A percentile compares a stretch with the other conserved stretches of the same genome.
phyloP scores from a whole-genome alignment of 1,284 basidiomycete species.

The Exobasidium rhododendri region DNA sequence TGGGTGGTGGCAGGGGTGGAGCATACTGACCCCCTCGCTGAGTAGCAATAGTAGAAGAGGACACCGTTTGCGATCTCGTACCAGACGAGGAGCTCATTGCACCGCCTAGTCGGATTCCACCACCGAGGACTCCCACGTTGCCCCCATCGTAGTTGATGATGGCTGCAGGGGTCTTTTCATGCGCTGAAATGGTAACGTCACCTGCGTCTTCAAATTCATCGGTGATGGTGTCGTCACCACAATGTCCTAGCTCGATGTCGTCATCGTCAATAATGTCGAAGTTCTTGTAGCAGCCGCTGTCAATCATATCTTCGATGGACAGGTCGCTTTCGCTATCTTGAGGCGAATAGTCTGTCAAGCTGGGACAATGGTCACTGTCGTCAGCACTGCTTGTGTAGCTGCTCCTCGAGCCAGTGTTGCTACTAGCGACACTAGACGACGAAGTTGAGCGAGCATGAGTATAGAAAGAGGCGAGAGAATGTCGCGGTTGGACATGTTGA shows the following conservation, averaged over 20 bases:
- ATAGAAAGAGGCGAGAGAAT: background rate
- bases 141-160: slow-evolving; percentile 41
- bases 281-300: background rate
- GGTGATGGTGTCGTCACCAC: slow-evolving; percentile 28
- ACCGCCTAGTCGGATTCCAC: slow-evolving; percentile 39
- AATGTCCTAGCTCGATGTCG: background rate
- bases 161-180: background rate
- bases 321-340: slow-evolving; percentile 20
- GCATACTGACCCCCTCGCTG: background rate
- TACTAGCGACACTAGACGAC: background rate
- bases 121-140: slow-evolving; percentile 45
- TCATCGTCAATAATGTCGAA: slow-evolving; percentile 19
- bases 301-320: slow-evolving; percentile 9
- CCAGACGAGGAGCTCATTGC: background rate
- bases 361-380: slow-evolving; percentile 8
- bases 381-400: slow-evolving; percentile 22
- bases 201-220: slow-evolving; percentile 11
- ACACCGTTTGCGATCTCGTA: background rate
- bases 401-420: slow-evolving; percentile 21
- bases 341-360: slow-evolving; percentile 24
- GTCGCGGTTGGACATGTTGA: background rate
- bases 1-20: slow-evolving; percentile 16
- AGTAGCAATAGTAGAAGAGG: background rate
- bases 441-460: slow-evolving; percentile 3
- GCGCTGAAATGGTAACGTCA: slow-evolving; percentile 12